Evolutionary conservation across 371 early-diverging fungal species (phyloP).

Genomic region (Quaeritorhiza haematococci): DNA sequence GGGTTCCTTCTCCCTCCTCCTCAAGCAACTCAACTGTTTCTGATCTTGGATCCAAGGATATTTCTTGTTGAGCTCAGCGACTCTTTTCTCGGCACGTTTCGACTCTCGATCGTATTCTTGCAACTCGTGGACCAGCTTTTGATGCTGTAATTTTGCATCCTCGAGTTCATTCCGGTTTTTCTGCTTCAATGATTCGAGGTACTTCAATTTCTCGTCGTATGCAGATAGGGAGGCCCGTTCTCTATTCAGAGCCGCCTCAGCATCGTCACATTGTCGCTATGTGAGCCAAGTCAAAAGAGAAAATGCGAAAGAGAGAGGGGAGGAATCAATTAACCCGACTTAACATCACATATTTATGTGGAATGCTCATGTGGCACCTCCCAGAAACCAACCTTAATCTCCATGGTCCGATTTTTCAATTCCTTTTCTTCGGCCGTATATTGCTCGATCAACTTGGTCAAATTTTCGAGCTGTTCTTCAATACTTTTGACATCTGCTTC

Average conservation of each 20-base stretch:
- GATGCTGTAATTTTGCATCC: constrained; percentile 57
- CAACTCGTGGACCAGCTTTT: constrained; percentile 68
- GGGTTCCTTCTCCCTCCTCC: neutral
- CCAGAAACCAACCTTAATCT: constrained; percentile 29
- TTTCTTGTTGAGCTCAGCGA: constrained; percentile 53
- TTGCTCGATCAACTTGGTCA: constrained; percentile 46
- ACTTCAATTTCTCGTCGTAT: constrained; percentile 58
- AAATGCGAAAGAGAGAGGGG: too few relatives aligned
- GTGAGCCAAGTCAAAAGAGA: too few relatives aligned
- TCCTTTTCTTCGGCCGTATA: constrained; percentile 48
- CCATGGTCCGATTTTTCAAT: constrained; percentile 17
- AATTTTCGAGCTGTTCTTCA: constrained; percentile 34
- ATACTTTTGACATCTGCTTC: constrained; percentile 53
- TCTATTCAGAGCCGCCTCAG: constrained; percentile 32
- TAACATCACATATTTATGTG: too few relatives aligned
- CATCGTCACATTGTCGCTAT: too few relatives aligned
- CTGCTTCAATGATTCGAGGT: constrained; percentile 60
- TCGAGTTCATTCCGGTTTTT: too few relatives aligned
- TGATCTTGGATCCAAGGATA: constrained; percentile 88
- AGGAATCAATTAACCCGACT: too few relatives aligned
- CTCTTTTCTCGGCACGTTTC: constrained; percentile 43
- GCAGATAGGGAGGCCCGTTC: constrained; percentile 39
- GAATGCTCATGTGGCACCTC: too few relatives aligned
- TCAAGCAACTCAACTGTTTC: constrained; percentile 42
- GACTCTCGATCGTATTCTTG: constrained; percentile 64